These are phyloP conservation scores for Tylopilus vinaceipallidus DNA, from an alignment of 768 basidiomycete genomes.

Conservation along the genomic window DNA sequence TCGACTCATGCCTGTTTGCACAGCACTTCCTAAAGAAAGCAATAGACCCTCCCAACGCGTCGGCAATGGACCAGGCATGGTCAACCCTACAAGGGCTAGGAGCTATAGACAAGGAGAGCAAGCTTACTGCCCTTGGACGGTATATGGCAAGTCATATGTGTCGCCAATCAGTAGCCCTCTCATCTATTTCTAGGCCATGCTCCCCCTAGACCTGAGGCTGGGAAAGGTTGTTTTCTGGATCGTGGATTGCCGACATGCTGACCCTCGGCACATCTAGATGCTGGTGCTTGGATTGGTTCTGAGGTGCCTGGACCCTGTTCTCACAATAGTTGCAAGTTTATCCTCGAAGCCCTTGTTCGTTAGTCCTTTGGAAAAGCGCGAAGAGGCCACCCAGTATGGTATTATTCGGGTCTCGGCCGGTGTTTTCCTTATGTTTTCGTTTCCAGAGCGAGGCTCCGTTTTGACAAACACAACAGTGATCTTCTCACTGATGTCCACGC, in stretches of 20 bases:
- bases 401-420: not conserved
- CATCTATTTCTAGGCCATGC: constrained; percentile 52
- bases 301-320: constrained; percentile 74
- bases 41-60: constrained; percentile 77
- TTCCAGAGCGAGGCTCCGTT: constrained; percentile 67
- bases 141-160: constrained; percentile 54
- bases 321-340: constrained; percentile 79
- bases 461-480: constrained; percentile 74
- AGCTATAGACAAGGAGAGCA: constrained; percentile 62
- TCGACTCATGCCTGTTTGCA: not conserved
- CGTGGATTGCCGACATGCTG: not conserved
- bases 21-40: constrained; percentile 69
- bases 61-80: constrained; percentile 78
- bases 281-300: constrained; percentile 83
- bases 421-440: not conserved
- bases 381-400: constrained; percentile 69
- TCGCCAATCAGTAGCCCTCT: not conserved
- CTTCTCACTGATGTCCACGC: constrained; percentile 80
- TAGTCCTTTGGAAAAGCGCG: constrained; percentile 78
- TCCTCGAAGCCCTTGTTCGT: constrained; percentile 88
- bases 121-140: constrained; percentile 77
- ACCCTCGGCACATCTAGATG: constrained; percentile 53
- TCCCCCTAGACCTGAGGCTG: constrained; percentile 86
- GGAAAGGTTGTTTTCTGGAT: constrained; percentile 74
- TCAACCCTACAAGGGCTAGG: constrained; percentile 71